phyloP scores from a whole-genome alignment of 2,329 filamentous ascomycete species.

The Pyrenophora graminea region DNA sequence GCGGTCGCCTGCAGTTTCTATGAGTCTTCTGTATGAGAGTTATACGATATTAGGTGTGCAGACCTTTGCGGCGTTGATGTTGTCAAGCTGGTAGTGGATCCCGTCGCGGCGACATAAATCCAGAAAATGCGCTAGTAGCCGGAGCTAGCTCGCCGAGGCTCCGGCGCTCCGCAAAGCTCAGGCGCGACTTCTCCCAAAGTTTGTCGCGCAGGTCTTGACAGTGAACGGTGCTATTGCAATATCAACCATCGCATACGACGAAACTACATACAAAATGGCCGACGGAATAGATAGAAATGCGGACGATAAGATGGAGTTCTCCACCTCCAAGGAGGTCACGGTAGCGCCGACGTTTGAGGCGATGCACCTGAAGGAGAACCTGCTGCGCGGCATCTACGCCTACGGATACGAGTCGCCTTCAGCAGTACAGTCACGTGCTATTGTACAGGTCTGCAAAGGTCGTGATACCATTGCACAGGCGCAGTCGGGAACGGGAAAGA shows the following conservation, averaged over 20 bases:
- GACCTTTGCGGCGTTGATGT: constrained; percentile 29
- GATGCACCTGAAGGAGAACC: constrained; percentile 97
- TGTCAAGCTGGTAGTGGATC: constrained; percentile 18
- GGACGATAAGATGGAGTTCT: constrained; percentile 97
- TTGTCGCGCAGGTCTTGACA: constrained; percentile 17
- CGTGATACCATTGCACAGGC: constrained; percentile 98
- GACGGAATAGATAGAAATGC: constrained; percentile 90
- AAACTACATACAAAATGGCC: constrained; percentile 67
- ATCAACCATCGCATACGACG: background rate
- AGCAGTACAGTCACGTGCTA: constrained; percentile 94
- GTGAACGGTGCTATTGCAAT: constrained; percentile 9
- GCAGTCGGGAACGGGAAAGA: constrained; percentile 96
- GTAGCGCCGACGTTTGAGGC: constrained; percentile 74
- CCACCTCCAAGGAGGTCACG: constrained; percentile 95
- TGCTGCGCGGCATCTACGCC: constrained; percentile 95
- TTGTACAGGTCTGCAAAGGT: constrained; percentile 98
- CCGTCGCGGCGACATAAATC: constrained; percentile 20
- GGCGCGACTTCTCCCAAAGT: constrained; percentile 28
- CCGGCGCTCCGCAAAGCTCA: constrained; percentile 21
- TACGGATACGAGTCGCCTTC: constrained; percentile 99
- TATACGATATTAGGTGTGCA: constrained; percentile 18
- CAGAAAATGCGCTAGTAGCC: constrained; percentile 19
- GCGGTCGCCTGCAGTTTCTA: constrained; percentile 25
- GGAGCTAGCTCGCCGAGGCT: constrained; percentile 19
- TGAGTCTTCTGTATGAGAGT: constrained; percentile 21